Evolutionary conservation across 2,329 filamentous ascomycete species (phyloP).

Genomic region (Penicillium sp.): DNA sequence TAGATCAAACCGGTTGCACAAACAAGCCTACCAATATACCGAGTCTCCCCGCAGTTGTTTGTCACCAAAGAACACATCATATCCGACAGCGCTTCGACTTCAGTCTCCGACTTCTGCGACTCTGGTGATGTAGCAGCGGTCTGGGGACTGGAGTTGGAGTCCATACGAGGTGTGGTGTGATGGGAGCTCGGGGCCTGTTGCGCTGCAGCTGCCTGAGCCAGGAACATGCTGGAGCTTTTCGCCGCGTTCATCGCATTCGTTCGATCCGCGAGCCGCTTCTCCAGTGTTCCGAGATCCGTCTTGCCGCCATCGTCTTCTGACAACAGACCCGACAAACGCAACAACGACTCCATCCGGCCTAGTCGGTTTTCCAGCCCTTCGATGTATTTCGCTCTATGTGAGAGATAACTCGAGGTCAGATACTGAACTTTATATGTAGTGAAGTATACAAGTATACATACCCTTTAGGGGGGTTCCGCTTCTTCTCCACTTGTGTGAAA

Average conservation of each 20-base stretch:
- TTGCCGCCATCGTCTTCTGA: conserved; percentile 80
- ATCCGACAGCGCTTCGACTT: conserved; percentile 86
- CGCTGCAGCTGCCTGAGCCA: conserved; percentile 26
- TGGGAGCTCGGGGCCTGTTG: conserved; percentile 37
- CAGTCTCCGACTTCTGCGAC: conserved; percentile 57
- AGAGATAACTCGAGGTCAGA: conserved; percentile 39
- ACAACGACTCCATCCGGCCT: conserved; percentile 89
- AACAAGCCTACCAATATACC: conserved; percentile 75
- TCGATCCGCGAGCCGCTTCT: conserved; percentile 67
- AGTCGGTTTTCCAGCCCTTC: conserved; percentile 93
- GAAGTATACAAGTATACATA: conserved; percentile 48
- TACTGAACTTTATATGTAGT: neutral
- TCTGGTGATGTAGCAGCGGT: conserved; percentile 54
- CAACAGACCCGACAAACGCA: conserved; percentile 81
- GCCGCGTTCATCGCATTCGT: conserved; percentile 38
- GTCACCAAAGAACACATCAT: conserved; percentile 99
- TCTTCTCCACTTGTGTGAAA: conserved; percentile 98
- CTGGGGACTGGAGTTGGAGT: conserved; percentile 49
- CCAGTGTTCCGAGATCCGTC: conserved; percentile 82
- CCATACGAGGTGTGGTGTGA: conserved; percentile 48
- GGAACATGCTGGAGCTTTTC: conserved; percentile 32
- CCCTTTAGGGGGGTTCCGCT: conserved; percentile 95
- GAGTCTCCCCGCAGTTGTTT: conserved; percentile 88
- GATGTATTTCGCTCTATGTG: conserved; percentile 82
- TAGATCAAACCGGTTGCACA: neutral